Percentiles rank a stretch among this genome's conserved stretches.
phyloP scores from a whole-genome alignment of 148 eudicot species.

The Linanthus parryae region DNA sequence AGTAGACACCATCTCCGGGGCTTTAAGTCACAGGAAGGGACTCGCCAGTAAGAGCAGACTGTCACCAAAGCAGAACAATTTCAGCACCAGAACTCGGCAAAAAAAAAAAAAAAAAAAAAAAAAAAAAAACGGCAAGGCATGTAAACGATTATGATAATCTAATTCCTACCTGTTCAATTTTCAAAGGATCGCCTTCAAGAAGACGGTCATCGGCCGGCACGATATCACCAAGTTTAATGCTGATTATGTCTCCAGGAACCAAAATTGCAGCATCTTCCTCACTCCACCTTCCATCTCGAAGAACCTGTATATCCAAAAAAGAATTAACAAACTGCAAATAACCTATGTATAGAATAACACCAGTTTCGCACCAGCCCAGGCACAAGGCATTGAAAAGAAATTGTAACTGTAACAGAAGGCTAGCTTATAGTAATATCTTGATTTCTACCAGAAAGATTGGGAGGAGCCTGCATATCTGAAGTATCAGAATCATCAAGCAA shows the following conservation, averaged over 20 bases:
- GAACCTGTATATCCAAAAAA: conserved; percentile 34
- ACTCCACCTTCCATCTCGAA: conserved; percentile 79
- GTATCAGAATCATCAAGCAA: conserved; percentile 41
- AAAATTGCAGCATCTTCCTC: conserved; percentile 80
- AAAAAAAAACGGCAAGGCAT: background rate
- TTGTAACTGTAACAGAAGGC: background rate
- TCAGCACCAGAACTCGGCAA: background rate
- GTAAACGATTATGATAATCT: too few relatives aligned
- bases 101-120: background rate
- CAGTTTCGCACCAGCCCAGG: too few relatives aligned
- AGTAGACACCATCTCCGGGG: conserved; percentile 95
- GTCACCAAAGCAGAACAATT: conserved; percentile 1
- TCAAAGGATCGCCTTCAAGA: conserved; percentile 93
- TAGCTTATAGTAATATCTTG: conserved; percentile 45
- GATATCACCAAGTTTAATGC: conserved; percentile 89
- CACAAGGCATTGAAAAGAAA: too few relatives aligned
- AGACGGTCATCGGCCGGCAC: conserved; percentile 96
- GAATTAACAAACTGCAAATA: too few relatives aligned
- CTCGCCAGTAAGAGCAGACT: conserved; percentile 97
- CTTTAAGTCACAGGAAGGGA: conserved; percentile 98
- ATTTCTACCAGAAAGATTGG: conserved; percentile 25
- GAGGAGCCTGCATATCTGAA: conserved; percentile 39
- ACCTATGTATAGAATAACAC: too few relatives aligned
- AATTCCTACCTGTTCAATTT: conserved; percentile 58
- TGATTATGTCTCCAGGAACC: conserved; percentile 94